Evolutionary conservation across 2,329 filamentous ascomycete species (phyloP).

Genomic region (Tolypocladium cylindrosporum): DNA sequence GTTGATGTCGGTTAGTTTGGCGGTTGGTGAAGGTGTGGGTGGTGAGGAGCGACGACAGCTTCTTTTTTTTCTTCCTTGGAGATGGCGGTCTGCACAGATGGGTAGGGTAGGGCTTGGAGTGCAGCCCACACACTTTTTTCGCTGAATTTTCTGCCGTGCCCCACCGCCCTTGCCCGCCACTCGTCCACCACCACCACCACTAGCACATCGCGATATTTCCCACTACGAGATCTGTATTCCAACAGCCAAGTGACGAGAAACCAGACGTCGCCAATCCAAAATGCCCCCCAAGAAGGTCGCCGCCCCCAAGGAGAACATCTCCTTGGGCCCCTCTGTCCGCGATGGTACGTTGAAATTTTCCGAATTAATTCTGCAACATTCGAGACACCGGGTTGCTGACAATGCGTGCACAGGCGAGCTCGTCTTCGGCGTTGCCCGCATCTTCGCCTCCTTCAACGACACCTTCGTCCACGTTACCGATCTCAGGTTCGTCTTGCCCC

Average conservation of each 20-base stretch:
- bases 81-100: not conserved
- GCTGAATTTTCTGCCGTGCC: conserved; percentile 22
- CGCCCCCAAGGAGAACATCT: conserved; percentile 93
- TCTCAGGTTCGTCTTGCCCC: conserved; percentile 61
- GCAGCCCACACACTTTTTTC: conserved; percentile 11
- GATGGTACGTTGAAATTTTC: conserved; percentile 56
- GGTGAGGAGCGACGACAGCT: conserved; percentile 3
- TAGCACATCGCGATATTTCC: conserved; percentile 13
- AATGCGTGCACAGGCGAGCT: conserved; percentile 60
- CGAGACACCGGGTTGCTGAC: conserved; percentile 4
- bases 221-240: conserved; percentile 18
- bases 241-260: conserved; percentile 24
- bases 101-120: conserved; percentile 24
- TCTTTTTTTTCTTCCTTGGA: conserved; percentile 8
- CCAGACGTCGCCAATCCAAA: conserved; percentile 37
- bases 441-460: conserved; percentile 89
- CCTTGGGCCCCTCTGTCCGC: conserved; percentile 90
- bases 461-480: conserved; percentile 98
- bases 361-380: not conserved
- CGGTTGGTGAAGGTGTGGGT: conserved; percentile 14
- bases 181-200: conserved; percentile 14
- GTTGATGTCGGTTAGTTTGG: conserved; percentile 29
- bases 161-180: conserved; percentile 22
- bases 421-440: conserved; percentile 95
- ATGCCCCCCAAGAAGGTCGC: conserved; percentile 94